Base-by-base conservation (phyloP, 2,329 filamentous ascomycete genomes). In the Dothistroma septosporum region DNA sequence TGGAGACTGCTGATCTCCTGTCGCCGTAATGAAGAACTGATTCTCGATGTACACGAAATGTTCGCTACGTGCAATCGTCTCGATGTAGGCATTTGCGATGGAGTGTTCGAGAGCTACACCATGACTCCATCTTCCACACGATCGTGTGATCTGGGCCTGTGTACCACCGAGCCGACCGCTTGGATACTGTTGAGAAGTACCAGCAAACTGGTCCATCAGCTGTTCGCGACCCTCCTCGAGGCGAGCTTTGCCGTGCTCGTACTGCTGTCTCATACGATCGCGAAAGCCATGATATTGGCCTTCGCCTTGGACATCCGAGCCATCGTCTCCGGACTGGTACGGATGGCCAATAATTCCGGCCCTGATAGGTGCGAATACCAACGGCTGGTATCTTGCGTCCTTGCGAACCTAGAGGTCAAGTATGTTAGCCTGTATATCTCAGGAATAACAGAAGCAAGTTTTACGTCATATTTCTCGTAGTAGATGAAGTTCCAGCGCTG, bases 1-100 rank as follows among this genome's bases (percentile, higher is more conserved):
- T 0, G 90, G 89, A 63, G 82, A 82, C 72, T 92, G 89, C 59
- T 85, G 77, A 57, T 89, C 82, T 53, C 80, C 81, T 1, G 89
- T 92, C 2, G 90, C 89, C 0, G 90, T 94, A 75, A 94, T 94
- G 80, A 94, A 94, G 78, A 94, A 94, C 35, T 54, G 50, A n/a
- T 59, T 97, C 74, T 97, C 93, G 66, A 97, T 96, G 76, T 97
- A 97, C 55, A 97, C 90, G 85, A 63, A 97, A 74, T 97, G 93
- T 54, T 97, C 90, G 2, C 92, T 96, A 65, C 95, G 88, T 65
- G 94, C 89, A 68, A 99, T 99, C 80, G 95, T 87, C 74, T 95
- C 93, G 66, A 96, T 85, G 71, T 97, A 97, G 2, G 93, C 93
- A 64, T 89, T 94, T 80, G 96, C 92, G 70, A 99, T 93, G 0